Evolutionary conservation across 441 rosid species (phyloP).

Genomic region (Brassica balearica): DNA sequence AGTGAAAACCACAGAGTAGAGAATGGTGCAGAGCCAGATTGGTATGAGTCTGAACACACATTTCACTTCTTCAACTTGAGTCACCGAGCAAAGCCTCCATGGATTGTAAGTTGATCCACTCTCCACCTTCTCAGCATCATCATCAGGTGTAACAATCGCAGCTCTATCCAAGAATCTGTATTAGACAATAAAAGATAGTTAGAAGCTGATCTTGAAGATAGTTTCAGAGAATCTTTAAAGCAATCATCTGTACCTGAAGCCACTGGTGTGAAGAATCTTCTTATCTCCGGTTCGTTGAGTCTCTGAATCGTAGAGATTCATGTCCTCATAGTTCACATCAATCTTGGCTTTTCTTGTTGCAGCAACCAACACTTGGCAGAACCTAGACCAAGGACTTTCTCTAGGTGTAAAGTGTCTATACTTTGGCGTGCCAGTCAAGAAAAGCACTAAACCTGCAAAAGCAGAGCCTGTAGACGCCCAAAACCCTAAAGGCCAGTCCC

Average conservation of each 20-base stretch:
- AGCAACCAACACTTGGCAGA: constrained; percentile 68
- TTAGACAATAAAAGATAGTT: background rate
- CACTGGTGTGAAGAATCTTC: constrained; percentile 67
- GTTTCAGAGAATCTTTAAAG: background rate
- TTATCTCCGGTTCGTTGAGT: constrained; percentile 47
- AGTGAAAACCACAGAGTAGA: constrained; percentile 80
- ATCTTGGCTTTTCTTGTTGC: constrained; percentile 58
- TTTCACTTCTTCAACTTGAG: constrained; percentile 82
- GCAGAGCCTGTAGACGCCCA: constrained; percentile 76
- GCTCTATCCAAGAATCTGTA: constrained; percentile 74
- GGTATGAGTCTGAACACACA: constrained; percentile 70
- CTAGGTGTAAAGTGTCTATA: constrained; percentile 65
- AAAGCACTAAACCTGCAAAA: constrained; percentile 55
- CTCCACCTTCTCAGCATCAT: constrained; percentile 45
- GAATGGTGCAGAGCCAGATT: constrained; percentile 79
- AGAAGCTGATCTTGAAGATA: constrained; percentile 19
- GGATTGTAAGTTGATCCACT: constrained; percentile 39
- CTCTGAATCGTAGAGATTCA: constrained; percentile 49
- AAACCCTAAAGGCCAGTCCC: constrained; percentile 68
- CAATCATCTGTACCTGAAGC: constrained; percentile 58
- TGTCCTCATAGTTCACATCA: constrained; percentile 38
- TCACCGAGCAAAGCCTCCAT: constrained; percentile 67
- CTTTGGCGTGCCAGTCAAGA: constrained; percentile 62
- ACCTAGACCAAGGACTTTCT: constrained; percentile 67
- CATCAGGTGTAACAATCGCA: constrained; percentile 57